Base-by-base conservation (phyloP, 768 basidiomycete genomes). In the Ramaria rubella region DNA sequence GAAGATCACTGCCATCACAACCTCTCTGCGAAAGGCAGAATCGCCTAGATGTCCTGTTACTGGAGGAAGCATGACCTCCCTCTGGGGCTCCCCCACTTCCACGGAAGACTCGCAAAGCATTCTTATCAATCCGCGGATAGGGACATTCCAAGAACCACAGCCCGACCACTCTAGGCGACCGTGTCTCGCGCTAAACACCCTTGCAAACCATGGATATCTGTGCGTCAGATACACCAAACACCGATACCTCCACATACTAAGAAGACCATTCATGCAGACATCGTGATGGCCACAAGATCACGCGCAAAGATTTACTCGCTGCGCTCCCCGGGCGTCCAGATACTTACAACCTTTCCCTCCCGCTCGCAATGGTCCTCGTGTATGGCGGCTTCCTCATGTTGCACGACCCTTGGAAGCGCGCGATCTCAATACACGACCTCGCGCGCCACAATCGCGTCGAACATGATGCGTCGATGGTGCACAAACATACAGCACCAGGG, bases 181-280 rank as follows among this genome's bases (percentile, higher is more conserved):
- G 11, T 90, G 87, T 61, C 87, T 87, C 1, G 87, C 85, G 0
- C 67, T 90, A 33, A 89, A 90, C 59, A 75, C 83, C 0, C 75
- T 89, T 59, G 86, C 87, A 0, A 89, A 89, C 62, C 85, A 89
- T 53, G 83, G 85, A 1, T 88, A 82, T 53, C 69, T 89, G 86
- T 88, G 62, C 64, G 84, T 74, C 1, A 36, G 7, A 19, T 48
- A 17, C 17, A 19, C 2, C 5, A 5, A 2, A 5, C 3, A 30
- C 34, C 9, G 3, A 5, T 51, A 11, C 12, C 31, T 34, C 14
- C 19, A 21, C 29, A 19, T 31, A 17, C 49, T 51, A 29, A 50
- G 12, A 9, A 12, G 2, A 51, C 33, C 2, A 29, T n/a, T 48
- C 17, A 33, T 49, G 4, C 9, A 56, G 55, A 23, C 55, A 43